Conservation (phyloP, 495 filamentous ascomycete genomes). For the Neurospora sublineolata region DNA sequence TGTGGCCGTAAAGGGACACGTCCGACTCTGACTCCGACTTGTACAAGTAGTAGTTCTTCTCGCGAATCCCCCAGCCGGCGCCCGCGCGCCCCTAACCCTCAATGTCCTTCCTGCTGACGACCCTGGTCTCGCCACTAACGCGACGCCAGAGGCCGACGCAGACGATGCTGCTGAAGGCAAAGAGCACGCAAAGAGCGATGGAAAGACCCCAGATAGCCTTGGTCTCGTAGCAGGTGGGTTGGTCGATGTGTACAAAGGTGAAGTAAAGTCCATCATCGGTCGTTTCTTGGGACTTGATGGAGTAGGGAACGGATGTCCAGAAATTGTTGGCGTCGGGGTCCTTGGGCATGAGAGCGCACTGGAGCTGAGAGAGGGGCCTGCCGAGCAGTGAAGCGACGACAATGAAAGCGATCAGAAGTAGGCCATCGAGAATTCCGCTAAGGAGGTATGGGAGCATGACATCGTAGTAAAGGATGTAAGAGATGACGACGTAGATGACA, state of each 20-base stretch:
- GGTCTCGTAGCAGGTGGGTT: constrained; percentile 68
- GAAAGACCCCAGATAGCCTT: constrained; percentile 83
- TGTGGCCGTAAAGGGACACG: constrained; percentile 16
- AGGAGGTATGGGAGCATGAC: constrained; percentile 64
- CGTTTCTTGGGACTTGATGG: not conserved
- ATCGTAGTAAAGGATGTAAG: constrained; percentile 70
- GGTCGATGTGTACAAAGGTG: constrained; percentile 29
- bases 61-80: constrained; percentile 11
- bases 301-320: constrained; percentile 3
- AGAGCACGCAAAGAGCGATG: constrained; percentile 72
- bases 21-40: constrained; percentile 13
- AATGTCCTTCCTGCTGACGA: constrained; percentile 21
- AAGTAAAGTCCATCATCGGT: constrained; percentile 13
- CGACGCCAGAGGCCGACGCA: constrained; percentile 30
- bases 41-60: constrained; percentile 4
- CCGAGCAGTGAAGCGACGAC: constrained; percentile 67
- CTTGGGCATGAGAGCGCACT: constrained; percentile 47
- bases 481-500: constrained; percentile 67
- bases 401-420: constrained; percentile 63
- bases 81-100: constrained; percentile 36
- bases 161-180: constrained; percentile 52
- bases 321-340: constrained; percentile 2
- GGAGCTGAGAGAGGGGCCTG: constrained; percentile 67
- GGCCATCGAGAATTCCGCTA: constrained; percentile 51
- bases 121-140: constrained; percentile 24